Percentiles rank a stretch among this genome's conserved stretches.
Conservation (phyloP, 208 protist species). For the Acanthamoeba culbertsoni region DNA sequence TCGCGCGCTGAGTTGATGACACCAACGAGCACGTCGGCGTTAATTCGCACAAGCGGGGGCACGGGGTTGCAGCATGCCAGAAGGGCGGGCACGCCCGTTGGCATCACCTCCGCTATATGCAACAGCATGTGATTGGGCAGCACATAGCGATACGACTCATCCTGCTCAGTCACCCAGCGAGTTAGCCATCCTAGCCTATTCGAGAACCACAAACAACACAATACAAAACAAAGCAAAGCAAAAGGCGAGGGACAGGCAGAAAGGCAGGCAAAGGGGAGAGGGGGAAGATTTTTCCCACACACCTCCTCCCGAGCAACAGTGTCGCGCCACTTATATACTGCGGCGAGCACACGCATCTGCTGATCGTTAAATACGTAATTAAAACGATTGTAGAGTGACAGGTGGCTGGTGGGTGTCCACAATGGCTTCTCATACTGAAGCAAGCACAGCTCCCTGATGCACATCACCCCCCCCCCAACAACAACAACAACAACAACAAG, state of each 20-base stretch:
- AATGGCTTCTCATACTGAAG: constrained; percentile 92
- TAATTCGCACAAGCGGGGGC: constrained; percentile 69
- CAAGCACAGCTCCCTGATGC: constrained; percentile 87
- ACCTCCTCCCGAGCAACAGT: constrained; percentile 66
- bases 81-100: constrained; percentile 57
- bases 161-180: constrained; percentile 67
- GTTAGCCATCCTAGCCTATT: background rate
- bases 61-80: constrained; percentile 71
- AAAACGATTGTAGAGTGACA: constrained; percentile 45
- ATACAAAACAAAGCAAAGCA: background rate
- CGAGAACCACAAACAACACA: background rate
- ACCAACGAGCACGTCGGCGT: background rate
- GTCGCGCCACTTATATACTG: constrained; percentile 87
- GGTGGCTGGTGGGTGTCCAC: constrained; percentile 79
- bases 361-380: constrained; percentile 23
- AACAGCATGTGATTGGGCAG: constrained; percentile 82
- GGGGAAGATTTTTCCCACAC: too few relatives aligned
- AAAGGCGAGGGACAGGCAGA: background rate
- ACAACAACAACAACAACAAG: too few relatives aligned
- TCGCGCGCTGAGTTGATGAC: background rate
- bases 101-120: constrained; percentile 71
- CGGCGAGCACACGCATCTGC: constrained; percentile 71
- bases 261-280: too few relatives aligned
- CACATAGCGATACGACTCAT: constrained; percentile 85
- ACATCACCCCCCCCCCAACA: too few relatives aligned